These are phyloP conservation scores for Parastagonospora nodorum DNA, from an alignment of 2,329 filamentous ascomycete genomes.

Conservation along the genomic window DNA sequence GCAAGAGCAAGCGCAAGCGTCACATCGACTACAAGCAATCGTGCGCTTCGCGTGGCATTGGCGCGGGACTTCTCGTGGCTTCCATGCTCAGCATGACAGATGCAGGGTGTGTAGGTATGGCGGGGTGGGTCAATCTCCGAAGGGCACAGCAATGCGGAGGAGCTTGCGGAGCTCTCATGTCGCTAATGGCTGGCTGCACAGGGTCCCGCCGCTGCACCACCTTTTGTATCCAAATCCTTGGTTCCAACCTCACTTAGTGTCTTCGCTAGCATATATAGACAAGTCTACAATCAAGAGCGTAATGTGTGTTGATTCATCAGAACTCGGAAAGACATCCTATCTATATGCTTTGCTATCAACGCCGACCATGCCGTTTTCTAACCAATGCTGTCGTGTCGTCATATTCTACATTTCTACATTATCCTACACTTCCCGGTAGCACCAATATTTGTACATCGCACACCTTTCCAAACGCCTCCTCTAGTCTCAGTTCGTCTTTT, in stretches of 20 bases:
- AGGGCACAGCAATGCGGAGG: constrained; percentile 16
- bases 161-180: constrained; percentile 22
- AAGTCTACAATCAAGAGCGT: neutral
- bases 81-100: neutral
- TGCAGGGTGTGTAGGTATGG: constrained; percentile 7
- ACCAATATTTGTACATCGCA: neutral
- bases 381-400: neutral
- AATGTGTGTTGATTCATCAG: neutral
- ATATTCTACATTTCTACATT: neutral
- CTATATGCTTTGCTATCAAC: neutral
- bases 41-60: neutral
- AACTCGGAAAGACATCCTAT: no score
- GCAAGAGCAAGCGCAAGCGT: neutral
- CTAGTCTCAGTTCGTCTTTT: neutral
- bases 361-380: neutral
- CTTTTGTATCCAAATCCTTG: neutral
- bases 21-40: neutral
- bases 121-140: no score
- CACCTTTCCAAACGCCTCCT: no score
- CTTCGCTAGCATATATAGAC: neutral
- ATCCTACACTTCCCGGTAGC: neutral
- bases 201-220: neutral
- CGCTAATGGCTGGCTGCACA: constrained; percentile 3
- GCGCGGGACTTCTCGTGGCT: neutral
- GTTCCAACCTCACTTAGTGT: neutral